Evolutionary conservation across 169 alveolate species (phyloP).

Genomic region (Babesia bovis): DNA sequence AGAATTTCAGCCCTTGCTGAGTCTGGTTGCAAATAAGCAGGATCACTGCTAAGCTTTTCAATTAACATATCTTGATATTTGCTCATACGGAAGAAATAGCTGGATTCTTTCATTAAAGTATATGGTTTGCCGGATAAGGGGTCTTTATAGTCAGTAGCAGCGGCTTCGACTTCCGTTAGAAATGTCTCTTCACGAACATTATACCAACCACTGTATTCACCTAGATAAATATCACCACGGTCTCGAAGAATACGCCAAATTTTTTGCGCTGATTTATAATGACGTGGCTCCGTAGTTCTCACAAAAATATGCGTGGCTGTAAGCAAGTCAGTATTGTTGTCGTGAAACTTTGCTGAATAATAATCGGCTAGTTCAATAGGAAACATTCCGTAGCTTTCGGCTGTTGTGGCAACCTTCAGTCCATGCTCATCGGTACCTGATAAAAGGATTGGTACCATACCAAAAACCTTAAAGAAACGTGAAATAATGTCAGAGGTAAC

Average conservation of each 20-base stretch:
- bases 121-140: conserved; percentile 82
- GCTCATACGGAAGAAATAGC: conserved; percentile 88
- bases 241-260: conserved; percentile 77
- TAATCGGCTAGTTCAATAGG: conserved; percentile 85
- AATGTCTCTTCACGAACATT: conserved; percentile 90
- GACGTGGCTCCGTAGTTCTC: conserved; percentile 84
- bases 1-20: conserved; percentile 77
- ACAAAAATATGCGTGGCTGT: conserved; percentile 77
- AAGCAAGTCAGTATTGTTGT: conserved; percentile 54
- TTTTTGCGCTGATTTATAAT: conserved; percentile 76
- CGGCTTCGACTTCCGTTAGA: conserved; percentile 88
- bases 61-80: conserved; percentile 81
- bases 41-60: conserved; percentile 74
- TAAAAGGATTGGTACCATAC: conserved; percentile 78
- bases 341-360: conserved; percentile 68
- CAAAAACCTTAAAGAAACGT: conserved; percentile 80
- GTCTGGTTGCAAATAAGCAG: conserved; percentile 82
- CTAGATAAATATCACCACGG: conserved; percentile 84
- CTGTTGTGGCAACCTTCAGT: conserved; percentile 87
- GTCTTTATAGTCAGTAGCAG: conserved; percentile 81
- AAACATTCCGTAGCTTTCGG: conserved; percentile 75
- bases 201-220: conserved; percentile 89
- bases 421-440: conserved; percentile 95
- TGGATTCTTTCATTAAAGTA: conserved; percentile 83
- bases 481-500: conserved; percentile 75